Percentiles rank a stretch among this genome's conserved stretches.
phyloP scores from a whole-genome alignment of 2,329 filamentous ascomycete genomes.

The Ascochyta rabiei region DNA sequence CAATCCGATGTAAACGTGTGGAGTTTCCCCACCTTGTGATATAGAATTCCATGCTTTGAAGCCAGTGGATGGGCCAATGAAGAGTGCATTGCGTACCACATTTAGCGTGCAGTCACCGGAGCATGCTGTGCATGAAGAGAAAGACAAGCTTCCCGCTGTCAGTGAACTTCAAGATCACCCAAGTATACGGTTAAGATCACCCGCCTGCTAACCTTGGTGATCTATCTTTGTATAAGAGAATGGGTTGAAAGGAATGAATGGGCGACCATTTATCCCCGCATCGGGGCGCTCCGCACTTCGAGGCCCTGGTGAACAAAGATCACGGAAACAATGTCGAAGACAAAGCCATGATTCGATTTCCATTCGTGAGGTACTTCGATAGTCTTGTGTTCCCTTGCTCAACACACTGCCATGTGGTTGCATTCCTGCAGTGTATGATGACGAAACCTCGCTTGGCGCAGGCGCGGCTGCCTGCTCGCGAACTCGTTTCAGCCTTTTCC shows the following conservation, averaged over 20 bases:
- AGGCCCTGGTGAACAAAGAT: slow-evolving; percentile 11
- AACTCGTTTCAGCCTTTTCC: slow-evolving; percentile 19
- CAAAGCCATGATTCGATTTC: not conserved
- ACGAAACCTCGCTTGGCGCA: slow-evolving; percentile 10
- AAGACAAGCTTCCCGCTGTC: not conserved
- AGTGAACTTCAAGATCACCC: not conserved
- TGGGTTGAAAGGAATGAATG: not conserved
- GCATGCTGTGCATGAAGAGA: not conserved
- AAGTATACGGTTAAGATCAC: not conserved
- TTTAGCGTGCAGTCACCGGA: not conserved
- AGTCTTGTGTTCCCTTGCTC: slow-evolving; percentile 7
- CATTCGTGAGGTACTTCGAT: slow-evolving; percentile 4
- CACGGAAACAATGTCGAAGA: not conserved
- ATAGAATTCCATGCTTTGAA: not conserved
- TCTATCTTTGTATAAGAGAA: not conserved
- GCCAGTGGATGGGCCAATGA: not conserved
- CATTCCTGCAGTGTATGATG: slow-evolving; percentile 1
- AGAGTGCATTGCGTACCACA: not conserved
- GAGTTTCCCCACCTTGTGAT: not conserved
- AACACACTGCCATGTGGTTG: not conserved
- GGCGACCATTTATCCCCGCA: not conserved
- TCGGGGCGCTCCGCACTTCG: slow-evolving; percentile 7
- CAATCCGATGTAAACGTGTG: not conserved
- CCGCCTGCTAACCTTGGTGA: not conserved
- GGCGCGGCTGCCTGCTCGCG: slow-evolving; percentile 9